Conservation (phyloP, 768 basidiomycete genomes). For the Suillus ampliporus region DNA sequence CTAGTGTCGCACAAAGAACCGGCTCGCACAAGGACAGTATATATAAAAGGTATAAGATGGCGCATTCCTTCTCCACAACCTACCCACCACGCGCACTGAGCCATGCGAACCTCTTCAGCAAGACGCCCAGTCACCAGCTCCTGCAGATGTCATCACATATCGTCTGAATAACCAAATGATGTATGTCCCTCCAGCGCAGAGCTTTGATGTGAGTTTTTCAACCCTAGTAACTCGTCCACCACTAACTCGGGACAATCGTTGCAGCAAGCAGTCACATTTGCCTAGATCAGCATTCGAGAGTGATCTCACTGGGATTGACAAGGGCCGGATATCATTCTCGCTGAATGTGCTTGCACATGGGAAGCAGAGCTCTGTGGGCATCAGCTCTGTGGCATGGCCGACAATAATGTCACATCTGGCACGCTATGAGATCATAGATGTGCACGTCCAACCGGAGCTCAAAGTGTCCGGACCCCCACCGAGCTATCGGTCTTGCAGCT, state of each 20-base stretch:
- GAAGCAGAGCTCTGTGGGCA: constrained; percentile 46
- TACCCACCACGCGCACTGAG: neutral
- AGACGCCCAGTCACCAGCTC: constrained; percentile 28
- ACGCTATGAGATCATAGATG: constrained; percentile 54
- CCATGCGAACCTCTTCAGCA: neutral
- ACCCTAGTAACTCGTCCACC: neutral
- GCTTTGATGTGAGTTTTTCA: constrained; percentile 46
- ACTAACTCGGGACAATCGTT: neutral
- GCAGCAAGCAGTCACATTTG: constrained; percentile 57
- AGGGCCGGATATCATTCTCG: constrained; percentile 51
- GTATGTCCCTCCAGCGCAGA: constrained; percentile 51
- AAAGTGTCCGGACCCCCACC: constrained; percentile 42
- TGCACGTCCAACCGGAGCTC: constrained; percentile 43
- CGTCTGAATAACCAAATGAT: constrained; percentile 49
- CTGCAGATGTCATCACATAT: constrained; percentile 56
- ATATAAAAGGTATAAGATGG: too few relatives aligned
- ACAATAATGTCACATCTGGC: constrained; percentile 45
- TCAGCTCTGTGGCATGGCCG: constrained; percentile 58
- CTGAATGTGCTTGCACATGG: constrained; percentile 41
- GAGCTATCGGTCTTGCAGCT: constrained; percentile 34
- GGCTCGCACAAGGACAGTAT: too few relatives aligned
- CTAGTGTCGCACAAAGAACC: too few relatives aligned
- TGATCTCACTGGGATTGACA: constrained; percentile 40
- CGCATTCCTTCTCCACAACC: neutral
- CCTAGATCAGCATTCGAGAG: constrained; percentile 54